These are phyloP conservation scores for Bisporella sp. DNA, from an alignment of 2,329 filamentous ascomycete species.

Conservation along the genomic window DNA sequence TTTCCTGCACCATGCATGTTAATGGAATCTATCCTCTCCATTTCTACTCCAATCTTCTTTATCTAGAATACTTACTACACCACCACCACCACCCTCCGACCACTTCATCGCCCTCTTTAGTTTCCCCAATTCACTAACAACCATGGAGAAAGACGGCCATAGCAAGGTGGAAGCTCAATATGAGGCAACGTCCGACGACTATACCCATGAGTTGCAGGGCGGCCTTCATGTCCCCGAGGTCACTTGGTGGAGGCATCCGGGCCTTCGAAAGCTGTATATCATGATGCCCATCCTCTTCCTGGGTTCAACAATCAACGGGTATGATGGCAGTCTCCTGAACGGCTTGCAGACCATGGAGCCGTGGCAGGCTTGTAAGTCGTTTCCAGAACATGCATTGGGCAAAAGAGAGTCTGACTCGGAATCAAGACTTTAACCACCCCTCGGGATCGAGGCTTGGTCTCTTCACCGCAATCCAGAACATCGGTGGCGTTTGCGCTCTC, in stretches of 20 bases:
- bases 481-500: conserved; percentile 37
- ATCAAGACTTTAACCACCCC: conserved; percentile 17
- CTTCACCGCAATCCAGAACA: conserved; percentile 34
- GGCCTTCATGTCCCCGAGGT: conserved; percentile 1
- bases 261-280: conserved; percentile 26
- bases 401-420: neutral
- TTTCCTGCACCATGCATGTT: no score
- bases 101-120: no score
- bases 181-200: no score
- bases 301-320: conserved; percentile 30
- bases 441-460: conserved; percentile 31
- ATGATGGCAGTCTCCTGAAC: conserved; percentile 36
- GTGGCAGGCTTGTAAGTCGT: conserved; percentile 32
- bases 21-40: no score
- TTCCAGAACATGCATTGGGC: neutral
- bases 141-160: no score
- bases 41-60: no score
- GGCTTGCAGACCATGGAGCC: conserved; percentile 35
- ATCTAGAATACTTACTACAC: no score
- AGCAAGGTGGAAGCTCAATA: no score
- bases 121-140: no score
- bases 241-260: conserved; percentile 25
- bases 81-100: no score
- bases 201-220: no score
- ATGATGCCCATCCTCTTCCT: conserved; percentile 27